Percentiles rank a stretch among this genome's conserved stretches.
Conservation (phyloP, 2,329 filamentous ascomycete genomes). For the Alternaria arbusti region DNA sequence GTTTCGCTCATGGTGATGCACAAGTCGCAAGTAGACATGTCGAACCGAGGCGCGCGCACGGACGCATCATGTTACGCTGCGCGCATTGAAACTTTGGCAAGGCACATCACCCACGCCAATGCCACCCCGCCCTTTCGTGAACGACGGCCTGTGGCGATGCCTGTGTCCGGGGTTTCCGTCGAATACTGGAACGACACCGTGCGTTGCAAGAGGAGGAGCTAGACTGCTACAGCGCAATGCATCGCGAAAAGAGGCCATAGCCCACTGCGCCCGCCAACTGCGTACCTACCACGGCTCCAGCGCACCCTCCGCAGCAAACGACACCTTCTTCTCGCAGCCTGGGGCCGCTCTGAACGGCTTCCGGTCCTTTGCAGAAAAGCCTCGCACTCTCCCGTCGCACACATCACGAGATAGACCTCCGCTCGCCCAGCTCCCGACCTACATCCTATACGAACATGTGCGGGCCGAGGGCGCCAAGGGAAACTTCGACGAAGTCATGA, state of each 20-base stretch:
- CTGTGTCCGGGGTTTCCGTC: slow-evolving; percentile 40
- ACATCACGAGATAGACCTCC: slow-evolving; percentile 9
- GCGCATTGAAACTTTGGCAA: slow-evolving; percentile 2
- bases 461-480: slow-evolving; percentile 36
- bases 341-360: slow-evolving; percentile 2
- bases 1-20: not conserved
- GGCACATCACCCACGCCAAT: slow-evolving; percentile 23
- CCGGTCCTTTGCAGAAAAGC: slow-evolving; percentile 7
- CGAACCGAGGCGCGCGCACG: slow-evolving; percentile 6
- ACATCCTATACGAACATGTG: slow-evolving; percentile 40
- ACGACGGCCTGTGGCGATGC: slow-evolving; percentile 45
- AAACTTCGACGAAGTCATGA: slow-evolving; percentile 33
- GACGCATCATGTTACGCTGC: not conserved
- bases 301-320: slow-evolving; percentile 2
- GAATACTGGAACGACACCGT: not conserved
- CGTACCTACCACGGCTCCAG: slow-evolving; percentile 22
- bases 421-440: slow-evolving; percentile 33
- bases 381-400: not conserved
- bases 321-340: slow-evolving; percentile 7
- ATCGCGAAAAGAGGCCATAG: not conserved
- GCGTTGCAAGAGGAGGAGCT: not conserved
- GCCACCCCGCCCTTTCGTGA: slow-evolving; percentile 40
- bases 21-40: not conserved
- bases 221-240: slow-evolving; percentile 1
- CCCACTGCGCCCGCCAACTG: slow-evolving; percentile 2